Conservation (phyloP, 768 basidiomycete species). For the Pulveroboletus sp. region DNA sequence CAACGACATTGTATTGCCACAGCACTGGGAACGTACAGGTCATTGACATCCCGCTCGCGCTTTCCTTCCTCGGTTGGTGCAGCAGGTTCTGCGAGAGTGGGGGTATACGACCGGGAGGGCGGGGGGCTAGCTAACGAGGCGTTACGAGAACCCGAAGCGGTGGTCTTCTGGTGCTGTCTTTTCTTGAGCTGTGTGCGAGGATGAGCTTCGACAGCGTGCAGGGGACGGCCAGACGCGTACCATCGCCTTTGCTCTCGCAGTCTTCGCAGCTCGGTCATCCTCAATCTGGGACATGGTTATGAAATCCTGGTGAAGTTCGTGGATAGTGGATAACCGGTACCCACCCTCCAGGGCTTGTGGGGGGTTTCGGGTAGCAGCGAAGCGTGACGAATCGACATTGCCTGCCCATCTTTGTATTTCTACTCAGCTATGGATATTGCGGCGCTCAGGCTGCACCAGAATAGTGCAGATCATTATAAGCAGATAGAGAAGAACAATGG, state of each 20-base stretch:
- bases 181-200: conserved; percentile 61
- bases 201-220: background rate
- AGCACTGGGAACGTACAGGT: conserved; percentile 50
- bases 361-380: background rate
- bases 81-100: conserved; percentile 40
- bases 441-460: background rate
- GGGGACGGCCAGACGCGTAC: conserved; percentile 36
- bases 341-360: background rate
- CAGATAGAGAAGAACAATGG: conserved; percentile 20
- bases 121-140: conserved; percentile 39
- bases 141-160: conserved; percentile 32
- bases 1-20: background rate
- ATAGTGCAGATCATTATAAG: background rate
- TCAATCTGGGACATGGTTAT: conserved; percentile 43
- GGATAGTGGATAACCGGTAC: conserved; percentile 1
- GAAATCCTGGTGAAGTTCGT: conserved; percentile 1
- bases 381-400: conserved; percentile 1
- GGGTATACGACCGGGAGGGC: conserved; percentile 48
- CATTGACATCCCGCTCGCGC: conserved; percentile 45
- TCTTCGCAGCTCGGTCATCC: conserved; percentile 72
- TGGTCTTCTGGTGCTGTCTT: conserved; percentile 66
- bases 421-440: background rate
- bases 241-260: conserved; percentile 80
- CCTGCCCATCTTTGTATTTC: background rate
- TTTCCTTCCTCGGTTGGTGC: conserved; percentile 38